Conservation (phyloP, 1,284 basidiomycete genomes). For the Trametes polyzona region DNA sequence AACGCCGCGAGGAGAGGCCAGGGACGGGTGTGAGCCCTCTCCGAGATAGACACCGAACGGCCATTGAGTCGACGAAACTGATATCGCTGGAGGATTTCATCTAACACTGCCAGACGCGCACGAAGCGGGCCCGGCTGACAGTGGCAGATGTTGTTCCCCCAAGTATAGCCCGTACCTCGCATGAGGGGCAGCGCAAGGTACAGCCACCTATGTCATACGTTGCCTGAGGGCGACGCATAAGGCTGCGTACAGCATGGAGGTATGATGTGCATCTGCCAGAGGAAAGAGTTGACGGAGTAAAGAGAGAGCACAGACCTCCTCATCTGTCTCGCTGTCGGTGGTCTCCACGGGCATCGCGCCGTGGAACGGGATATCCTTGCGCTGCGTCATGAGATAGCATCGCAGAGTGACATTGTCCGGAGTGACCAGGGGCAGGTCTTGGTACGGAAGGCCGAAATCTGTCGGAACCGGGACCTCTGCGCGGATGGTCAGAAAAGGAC, state of each 20-base stretch:
- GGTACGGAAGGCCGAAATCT: conserved; percentile 73
- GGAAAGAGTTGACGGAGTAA: neutral
- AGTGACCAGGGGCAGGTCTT: conserved; percentile 71
- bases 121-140: conserved; percentile 1
- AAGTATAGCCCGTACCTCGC: neutral
- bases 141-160: neutral
- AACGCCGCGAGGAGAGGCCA: neutral
- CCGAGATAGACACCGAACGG: conserved; percentile 15
- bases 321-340: conserved; percentile 23
- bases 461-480: conserved; percentile 75
- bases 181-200: neutral
- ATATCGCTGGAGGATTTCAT: neutral
- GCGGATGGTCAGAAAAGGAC: neutral
- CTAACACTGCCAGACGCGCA: neutral
- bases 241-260: neutral
- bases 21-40: conserved; percentile 10
- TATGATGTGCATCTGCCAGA: neutral
- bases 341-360: conserved; percentile 16
- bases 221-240: neutral
- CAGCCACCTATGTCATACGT: neutral
- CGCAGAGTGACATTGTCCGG: conserved; percentile 63
- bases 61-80: neutral
- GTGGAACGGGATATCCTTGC: conserved; percentile 35
- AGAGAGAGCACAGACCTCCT: conserved; percentile 24
- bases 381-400: conserved; percentile 64